Base-by-base conservation (phyloP, 768 basidiomycete species). In the Boletus reticuloceps region DNA sequence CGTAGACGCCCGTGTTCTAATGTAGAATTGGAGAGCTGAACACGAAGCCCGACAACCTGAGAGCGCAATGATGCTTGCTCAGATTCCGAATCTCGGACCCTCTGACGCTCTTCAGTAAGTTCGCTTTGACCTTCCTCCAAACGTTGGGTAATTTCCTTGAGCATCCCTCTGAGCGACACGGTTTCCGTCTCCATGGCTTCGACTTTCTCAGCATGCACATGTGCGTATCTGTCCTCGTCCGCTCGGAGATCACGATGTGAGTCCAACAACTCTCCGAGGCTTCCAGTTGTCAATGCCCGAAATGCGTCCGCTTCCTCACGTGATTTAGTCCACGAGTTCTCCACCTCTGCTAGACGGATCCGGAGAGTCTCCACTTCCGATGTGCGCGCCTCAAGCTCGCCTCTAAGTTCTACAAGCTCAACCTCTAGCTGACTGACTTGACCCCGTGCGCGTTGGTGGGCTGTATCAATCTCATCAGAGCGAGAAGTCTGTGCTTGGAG, bases 291-390 rank as follows among this genome's bases (percentile, higher is more conserved):
- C 49, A 94, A 75, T 20, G 89, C 88, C 51, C 94, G 79, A 70
- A 94, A 85, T 2, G 89, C 84, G 69, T 97, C 95, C 4, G 94
- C 92, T 75, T 98, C 94, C 73, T 95, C 89, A 14, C 94, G 84
- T 41, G 93, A 92, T 70, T 93, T 90, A 25, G 89, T 83, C 87
- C 94, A 97, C 10, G 89, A 84, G 66, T 89, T 93, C 74, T 97
- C 95, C 41, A 88, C 85, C 51, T 95, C 91, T 25, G 81, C 76
- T 41, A 95, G 73, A 51, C 88, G 79, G 11, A 77, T 73, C 43
- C 83, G 81, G 7, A 86, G 78, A 10, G 82, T 71, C 57, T 95
- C 92, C 16, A 84, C 82, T 69, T 97, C 95, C 3, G 81, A 75
- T 1, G 79, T 81, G 55, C 85, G 81, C 4, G 83, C 74, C 69